Percentiles rank a stretch among this genome's conserved stretches.
phyloP scores from a whole-genome alignment of 2,329 filamentous ascomycete genomes.

The Trichophyton schoenleinii region DNA sequence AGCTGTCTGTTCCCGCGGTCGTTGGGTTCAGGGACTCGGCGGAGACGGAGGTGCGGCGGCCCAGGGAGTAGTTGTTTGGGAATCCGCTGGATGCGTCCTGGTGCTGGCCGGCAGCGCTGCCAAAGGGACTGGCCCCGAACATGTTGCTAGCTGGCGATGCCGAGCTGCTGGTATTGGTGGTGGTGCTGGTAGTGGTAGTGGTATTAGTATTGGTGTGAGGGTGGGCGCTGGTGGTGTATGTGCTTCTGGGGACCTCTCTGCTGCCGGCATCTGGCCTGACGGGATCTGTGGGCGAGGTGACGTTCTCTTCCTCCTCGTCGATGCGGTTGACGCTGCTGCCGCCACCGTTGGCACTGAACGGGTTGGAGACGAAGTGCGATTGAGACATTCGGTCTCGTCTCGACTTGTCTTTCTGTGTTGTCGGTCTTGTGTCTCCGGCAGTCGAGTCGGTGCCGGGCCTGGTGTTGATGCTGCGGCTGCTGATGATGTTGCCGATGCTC shows the following conservation, averaged over 20 bases:
- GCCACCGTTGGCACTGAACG: conserved; percentile 7
- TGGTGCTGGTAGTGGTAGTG: background rate
- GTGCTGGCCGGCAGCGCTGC: conserved; percentile 9
- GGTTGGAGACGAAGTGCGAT: conserved; percentile 6
- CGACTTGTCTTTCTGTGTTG: background rate
- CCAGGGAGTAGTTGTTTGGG: conserved; percentile 87
- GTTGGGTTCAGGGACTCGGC: conserved; percentile 91
- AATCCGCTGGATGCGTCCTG: conserved; percentile 29
- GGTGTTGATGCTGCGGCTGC: background rate
- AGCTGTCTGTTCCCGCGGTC: conserved; percentile 71
- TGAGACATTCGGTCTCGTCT: conserved; percentile 8
- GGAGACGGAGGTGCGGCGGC: conserved; percentile 86
- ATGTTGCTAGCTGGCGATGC: background rate
- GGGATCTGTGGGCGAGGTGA: conserved; percentile 60
- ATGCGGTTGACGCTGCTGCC: conserved; percentile 44
- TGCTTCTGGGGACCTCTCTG: background rate
- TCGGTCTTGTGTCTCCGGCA: background rate
- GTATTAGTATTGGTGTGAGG: no score
- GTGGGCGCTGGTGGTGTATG: background rate
- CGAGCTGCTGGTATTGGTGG: background rate
- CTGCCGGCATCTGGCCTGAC: conserved; percentile 15
- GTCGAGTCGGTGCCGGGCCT: background rate
- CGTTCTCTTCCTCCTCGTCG: conserved; percentile 67
- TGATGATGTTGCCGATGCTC: background rate
- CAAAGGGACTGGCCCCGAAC: background rate